phyloP scores from a whole-genome alignment of 768 basidiomycete species.

The Russula brevipes region DNA sequence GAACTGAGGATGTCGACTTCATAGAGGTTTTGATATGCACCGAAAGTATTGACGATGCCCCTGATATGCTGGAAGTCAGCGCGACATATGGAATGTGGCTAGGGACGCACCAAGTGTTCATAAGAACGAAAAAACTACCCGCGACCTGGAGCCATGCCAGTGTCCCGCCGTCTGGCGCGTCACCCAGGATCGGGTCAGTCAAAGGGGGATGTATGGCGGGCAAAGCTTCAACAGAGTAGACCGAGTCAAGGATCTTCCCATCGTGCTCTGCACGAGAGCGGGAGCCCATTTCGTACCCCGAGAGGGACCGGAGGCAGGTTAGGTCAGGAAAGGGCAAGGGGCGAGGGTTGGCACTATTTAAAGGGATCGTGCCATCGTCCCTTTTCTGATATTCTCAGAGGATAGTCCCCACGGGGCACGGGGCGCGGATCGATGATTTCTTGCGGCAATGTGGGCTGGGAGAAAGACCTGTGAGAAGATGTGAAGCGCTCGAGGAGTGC shows the following conservation, averaged over 20 bases:
- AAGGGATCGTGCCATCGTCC: not conserved
- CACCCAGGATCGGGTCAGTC: not conserved
- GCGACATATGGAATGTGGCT: no score
- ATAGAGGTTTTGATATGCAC: slow-evolving; percentile 25
- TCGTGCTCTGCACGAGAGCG: not conserved
- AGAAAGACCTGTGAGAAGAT: not conserved
- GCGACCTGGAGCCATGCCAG: slow-evolving; percentile 24
- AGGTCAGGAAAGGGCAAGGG: not conserved
- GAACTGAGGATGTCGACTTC: slow-evolving; percentile 13
- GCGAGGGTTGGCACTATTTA: not conserved
- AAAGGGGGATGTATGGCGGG: no score
- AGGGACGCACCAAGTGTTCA: slow-evolving; percentile 23
- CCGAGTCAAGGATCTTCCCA: not conserved
- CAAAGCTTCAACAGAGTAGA: not conserved
- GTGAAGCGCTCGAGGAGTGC: not conserved
- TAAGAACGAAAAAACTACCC: slow-evolving; percentile 23
- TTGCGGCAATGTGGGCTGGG: not conserved
- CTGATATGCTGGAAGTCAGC: slow-evolving; percentile 4
- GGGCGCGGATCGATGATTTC: not conserved
- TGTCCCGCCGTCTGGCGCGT: slow-evolving; percentile 15
- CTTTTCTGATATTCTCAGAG: not conserved
- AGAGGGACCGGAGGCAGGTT: not conserved
- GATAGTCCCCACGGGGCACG: not conserved
- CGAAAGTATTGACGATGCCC: slow-evolving; percentile 26
- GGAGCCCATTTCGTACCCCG: slow-evolving; percentile 5